A percentile compares a stretch with the other conserved stretches of the same genome.
phyloP scores from a whole-genome alignment of 2,329 filamentous ascomycete genomes.

The Akanthomyces dipterigenus region DNA sequence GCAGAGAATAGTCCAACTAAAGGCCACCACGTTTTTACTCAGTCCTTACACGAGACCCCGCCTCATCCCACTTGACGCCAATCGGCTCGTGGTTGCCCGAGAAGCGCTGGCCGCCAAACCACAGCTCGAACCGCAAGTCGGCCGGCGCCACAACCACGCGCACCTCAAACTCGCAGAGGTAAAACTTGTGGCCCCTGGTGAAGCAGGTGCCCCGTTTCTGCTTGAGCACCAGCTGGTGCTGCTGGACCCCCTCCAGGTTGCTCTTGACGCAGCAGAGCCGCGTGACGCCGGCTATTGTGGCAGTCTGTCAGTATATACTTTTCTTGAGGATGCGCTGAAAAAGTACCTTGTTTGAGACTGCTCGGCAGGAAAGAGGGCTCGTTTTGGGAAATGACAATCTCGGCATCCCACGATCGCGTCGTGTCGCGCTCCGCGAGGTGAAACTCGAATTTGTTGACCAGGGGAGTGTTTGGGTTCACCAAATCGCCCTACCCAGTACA shows the following conservation, averaged over 20 bases:
- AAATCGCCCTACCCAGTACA: constrained; percentile 28
- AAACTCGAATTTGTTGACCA: constrained; percentile 29
- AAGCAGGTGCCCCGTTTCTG: constrained; percentile 29
- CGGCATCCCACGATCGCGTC: constrained; percentile 30
- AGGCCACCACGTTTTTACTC: not conserved
- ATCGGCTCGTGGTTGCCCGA: constrained; percentile 33
- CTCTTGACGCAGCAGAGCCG: constrained; percentile 35
- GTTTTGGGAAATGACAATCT: constrained; percentile 33
- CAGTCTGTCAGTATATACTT: not conserved
- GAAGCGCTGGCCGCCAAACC: constrained; percentile 34
- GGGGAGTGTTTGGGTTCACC: constrained; percentile 28
- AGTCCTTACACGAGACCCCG: not conserved
- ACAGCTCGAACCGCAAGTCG: constrained; percentile 42
- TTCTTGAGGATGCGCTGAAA: not conserved
- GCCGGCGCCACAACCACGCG: constrained; percentile 49
- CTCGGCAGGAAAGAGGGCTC: constrained; percentile 29
- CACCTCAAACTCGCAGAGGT: constrained; percentile 39
- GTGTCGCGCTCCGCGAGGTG: constrained; percentile 26
- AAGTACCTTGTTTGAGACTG: constrained; percentile 32
- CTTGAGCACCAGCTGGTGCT: constrained; percentile 31
- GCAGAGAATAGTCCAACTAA: too few relatives aligned
- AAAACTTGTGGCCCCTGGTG: constrained; percentile 29
- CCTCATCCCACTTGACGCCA: constrained; percentile 27
- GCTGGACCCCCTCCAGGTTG: constrained; percentile 32
- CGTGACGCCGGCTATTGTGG: constrained; percentile 25